Evolutionary conservation across 1,284 basidiomycete genomes (phyloP), one percentile per base, ranked within the genome.

Genomic region (Melampsora larici-populina): DNA sequence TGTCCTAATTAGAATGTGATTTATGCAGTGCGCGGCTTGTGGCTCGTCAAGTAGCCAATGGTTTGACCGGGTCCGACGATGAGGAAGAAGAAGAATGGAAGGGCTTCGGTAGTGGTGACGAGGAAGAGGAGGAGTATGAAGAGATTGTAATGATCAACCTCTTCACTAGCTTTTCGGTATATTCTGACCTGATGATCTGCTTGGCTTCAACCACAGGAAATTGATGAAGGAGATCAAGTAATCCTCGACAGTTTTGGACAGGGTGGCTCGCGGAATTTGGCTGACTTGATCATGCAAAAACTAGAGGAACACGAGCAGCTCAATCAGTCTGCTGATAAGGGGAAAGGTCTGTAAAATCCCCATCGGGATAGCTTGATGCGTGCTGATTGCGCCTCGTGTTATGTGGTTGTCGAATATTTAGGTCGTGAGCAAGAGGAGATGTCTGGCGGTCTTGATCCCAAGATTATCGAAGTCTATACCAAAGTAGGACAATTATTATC

Each of bases 241-340:
- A 90, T 92, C 13, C 86, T 97, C 29, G 93, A 96, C 80, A 88
- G 90, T 17, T 86, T 96, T 29, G 87, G 92, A 62, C 92, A 82
- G n/a, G 88, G 88, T 36, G 90, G 90, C 82, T 89, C 92, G 46
- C 88, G 89, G 83, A 97, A 94, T 5, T 86, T 99, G 24, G 96
- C 96, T 29, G 96, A 99, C 84, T 87, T 99, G 49, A 99, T 99
- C 79, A 93, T 99, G 84, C 89, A 92, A 55, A 97, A 98, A 85
- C 87, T 99, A 70, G 88, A 87, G 78, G 88, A 90, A 81, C 83
- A 78, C 88, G 87, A 78, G 87, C 86, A 48, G 87, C 89, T 70
- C 82, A 83, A 83, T 58, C 80, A 78, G 60, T 18, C 26, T 21
- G 24, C 26, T 8, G 43, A 29, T 15, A 72, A 79, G 67, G 55